These are phyloP conservation scores for Tuber indicum DNA, from an alignment of 495 filamentous ascomycete genomes.

Conservation along the genomic window DNA sequence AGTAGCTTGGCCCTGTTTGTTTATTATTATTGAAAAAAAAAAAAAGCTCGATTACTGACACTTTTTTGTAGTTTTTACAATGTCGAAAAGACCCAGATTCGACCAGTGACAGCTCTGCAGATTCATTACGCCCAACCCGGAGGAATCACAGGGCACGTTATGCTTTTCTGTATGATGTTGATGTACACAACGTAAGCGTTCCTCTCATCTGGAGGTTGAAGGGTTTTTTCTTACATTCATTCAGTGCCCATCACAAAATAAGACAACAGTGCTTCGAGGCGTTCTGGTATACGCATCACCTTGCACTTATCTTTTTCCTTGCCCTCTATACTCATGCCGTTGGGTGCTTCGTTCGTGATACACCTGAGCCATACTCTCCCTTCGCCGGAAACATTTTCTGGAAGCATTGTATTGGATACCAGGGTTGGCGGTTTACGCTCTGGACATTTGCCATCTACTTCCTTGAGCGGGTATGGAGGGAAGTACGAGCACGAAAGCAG, in stretches of 20 bases:
- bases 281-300: constrained; percentile 98
- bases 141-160: constrained; percentile 93
- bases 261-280: constrained; percentile 96
- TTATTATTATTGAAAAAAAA: neutral
- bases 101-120: constrained; percentile 73
- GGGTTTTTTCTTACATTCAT: constrained; percentile 6
- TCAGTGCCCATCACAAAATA: constrained; percentile 70
- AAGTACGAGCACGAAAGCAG: constrained; percentile 69
- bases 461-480: constrained; percentile 81
- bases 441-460: constrained; percentile 81
- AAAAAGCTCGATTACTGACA: neutral
- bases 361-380: constrained; percentile 62
- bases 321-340: constrained; percentile 92
- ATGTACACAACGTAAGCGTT: constrained; percentile 74
- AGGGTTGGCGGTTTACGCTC: constrained; percentile 97
- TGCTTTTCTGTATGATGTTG: constrained; percentile 96
- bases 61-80: constrained; percentile 71
- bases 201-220: neutral
- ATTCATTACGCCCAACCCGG: constrained; percentile 87
- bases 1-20: constrained; percentile 40
- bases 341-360: constrained; percentile 89
- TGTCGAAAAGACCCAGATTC: constrained; percentile 77
- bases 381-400: constrained; percentile 78
- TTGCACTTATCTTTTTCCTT: constrained; percentile 93
- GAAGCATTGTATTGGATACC: constrained; percentile 89